These are phyloP conservation scores for Fistulifera pelliculosa DNA, from an alignment of 108 stramenopile species.

Conservation along the genomic window DNA sequence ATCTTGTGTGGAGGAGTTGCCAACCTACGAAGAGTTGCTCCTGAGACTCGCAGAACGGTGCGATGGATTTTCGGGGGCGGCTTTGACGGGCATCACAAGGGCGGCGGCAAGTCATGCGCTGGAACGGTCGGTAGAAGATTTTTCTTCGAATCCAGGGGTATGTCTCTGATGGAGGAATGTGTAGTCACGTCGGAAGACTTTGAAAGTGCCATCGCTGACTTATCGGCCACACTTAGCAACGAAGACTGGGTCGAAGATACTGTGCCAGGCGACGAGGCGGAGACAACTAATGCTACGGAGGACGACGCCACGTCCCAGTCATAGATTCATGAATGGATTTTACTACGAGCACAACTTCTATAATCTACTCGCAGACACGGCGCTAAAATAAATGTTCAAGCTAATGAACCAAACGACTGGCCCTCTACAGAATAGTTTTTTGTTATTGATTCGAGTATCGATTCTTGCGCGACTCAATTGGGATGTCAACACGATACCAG, in stretches of 20 bases:
- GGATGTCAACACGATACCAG: slow-evolving; percentile 31
- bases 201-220: background rate
- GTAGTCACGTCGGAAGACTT: background rate
- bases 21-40: slow-evolving; percentile 49
- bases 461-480: too few species aligned
- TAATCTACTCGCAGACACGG: too few species aligned
- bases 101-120: slow-evolving; percentile 73
- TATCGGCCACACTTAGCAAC: background rate
- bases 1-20: slow-evolving; percentile 11
- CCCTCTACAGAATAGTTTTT: too few species aligned
- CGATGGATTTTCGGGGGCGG: slow-evolving; percentile 73
- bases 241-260: background rate
- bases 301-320: too few species aligned
- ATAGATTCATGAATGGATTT: too few species aligned
- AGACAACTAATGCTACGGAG: too few species aligned
- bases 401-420: too few species aligned
- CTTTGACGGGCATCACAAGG: slow-evolving; percentile 62
- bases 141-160: too few species aligned
- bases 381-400: too few species aligned
- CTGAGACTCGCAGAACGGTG: slow-evolving; percentile 44
- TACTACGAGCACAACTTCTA: too few species aligned
- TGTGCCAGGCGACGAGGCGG: too few species aligned
- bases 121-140: slow-evolving; percentile 52
- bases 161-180: background rate
- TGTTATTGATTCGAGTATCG: too few species aligned